phyloP scores from a whole-genome alignment of 2,329 filamentous ascomycete genomes.

The Gyromitra esculenta region DNA sequence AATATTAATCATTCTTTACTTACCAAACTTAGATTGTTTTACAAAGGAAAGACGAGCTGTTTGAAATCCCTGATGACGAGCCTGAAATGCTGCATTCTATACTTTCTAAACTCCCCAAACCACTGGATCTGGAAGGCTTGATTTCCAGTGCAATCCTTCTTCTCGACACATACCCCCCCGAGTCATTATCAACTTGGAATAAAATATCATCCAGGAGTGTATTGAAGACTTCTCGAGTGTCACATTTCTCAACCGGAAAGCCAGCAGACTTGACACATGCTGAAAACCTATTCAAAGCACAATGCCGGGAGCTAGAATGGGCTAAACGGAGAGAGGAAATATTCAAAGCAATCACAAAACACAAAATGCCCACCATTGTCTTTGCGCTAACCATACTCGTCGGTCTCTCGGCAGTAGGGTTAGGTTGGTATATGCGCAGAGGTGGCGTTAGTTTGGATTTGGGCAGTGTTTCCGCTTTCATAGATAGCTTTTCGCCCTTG shows the following conservation, averaged over 20 bases:
- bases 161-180: slow-evolving; percentile 74
- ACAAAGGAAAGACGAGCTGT: slow-evolving; percentile 80
- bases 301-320: slow-evolving; percentile 76
- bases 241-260: slow-evolving; percentile 65
- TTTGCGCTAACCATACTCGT: slow-evolving; percentile 73
- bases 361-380: slow-evolving; percentile 72
- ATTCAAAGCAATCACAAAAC: slow-evolving; percentile 68
- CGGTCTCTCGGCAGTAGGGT: slow-evolving; percentile 63
- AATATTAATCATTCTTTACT: slow-evolving; percentile 20
- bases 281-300: slow-evolving; percentile 72
- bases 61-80: slow-evolving; percentile 82
- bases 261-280: slow-evolving; percentile 69
- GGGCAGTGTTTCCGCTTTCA: slow-evolving; percentile 30
- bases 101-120: slow-evolving; percentile 84
- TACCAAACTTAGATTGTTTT: slow-evolving; percentile 72
- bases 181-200: slow-evolving; percentile 76
- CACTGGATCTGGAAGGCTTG: slow-evolving; percentile 80
- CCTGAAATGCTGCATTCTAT: slow-evolving; percentile 91
- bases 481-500: slow-evolving; percentile 35
- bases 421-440: slow-evolving; percentile 74
- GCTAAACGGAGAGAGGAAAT: slow-evolving; percentile 69
- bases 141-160: slow-evolving; percentile 73
- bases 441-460: slow-evolving; percentile 34
- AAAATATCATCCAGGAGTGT: slow-evolving; percentile 79
- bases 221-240: slow-evolving; percentile 79